Conservation (phyloP, 2,329 filamentous ascomycete species). For the Talaromyces amestolkiae region DNA sequence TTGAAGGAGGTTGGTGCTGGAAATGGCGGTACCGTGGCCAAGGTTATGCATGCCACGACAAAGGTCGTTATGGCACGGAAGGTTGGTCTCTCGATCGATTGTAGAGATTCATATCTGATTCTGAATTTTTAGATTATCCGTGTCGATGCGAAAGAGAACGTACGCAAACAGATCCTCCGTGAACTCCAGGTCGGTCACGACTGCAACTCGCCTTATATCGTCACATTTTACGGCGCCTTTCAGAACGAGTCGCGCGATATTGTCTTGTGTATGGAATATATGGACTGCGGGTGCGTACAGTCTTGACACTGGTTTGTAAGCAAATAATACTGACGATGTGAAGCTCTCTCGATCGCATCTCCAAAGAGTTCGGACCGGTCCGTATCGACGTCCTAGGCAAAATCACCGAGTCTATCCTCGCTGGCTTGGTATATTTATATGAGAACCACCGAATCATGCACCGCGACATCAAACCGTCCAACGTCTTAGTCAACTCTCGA, state of each 20-base stretch:
- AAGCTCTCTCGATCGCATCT: conserved; percentile 89
- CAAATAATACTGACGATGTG: conserved; percentile 21
- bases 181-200: conserved; percentile 98
- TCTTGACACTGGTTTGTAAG: neutral
- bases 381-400: conserved; percentile 96
- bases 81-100: conserved; percentile 52
- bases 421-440: conserved; percentile 92
- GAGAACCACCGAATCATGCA: conserved; percentile 97
- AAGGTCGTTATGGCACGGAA: conserved; percentile 98
- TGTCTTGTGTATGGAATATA: conserved; percentile 99
- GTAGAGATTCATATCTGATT: neutral
- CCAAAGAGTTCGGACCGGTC: conserved; percentile 89
- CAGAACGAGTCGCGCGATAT: conserved; percentile 96
- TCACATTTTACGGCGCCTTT: conserved; percentile 96
- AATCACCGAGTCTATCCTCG: conserved; percentile 92
- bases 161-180: conserved; percentile 93
- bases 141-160: conserved; percentile 95
- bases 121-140: conserved; percentile 74
- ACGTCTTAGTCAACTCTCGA: conserved; percentile 91
- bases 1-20: conserved; percentile 92
- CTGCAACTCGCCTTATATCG: conserved; percentile 94
- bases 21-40: conserved; percentile 97
- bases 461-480: conserved; percentile 96
- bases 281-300: conserved; percentile 86
- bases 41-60: conserved; percentile 90